Evolutionary conservation across 2,329 filamentous ascomycete genomes (phyloP).

Genomic region (Dactylellina drechsleri): DNA sequence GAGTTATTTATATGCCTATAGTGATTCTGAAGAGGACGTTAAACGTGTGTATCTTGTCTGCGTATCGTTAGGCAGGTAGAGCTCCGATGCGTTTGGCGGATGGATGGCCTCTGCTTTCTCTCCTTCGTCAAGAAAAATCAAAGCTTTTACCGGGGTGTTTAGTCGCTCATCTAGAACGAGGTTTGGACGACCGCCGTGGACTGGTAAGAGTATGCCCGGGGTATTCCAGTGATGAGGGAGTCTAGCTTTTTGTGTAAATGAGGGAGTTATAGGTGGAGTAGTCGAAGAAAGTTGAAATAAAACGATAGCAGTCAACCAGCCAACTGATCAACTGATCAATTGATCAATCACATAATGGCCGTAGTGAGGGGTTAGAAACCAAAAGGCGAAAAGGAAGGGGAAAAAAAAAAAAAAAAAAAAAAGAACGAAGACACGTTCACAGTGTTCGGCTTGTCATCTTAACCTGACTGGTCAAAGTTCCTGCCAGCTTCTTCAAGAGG

Average conservation of each 20-base stretch:
- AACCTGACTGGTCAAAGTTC: too few species aligned
- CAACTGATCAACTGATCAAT: slow-evolving; percentile 6
- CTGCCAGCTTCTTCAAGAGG: neutral
- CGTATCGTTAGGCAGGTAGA: slow-evolving; percentile 35
- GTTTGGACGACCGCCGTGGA: slow-evolving; percentile 14
- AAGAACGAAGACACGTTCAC: too few species aligned
- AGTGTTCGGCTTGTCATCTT: too few species aligned
- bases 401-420: too few species aligned
- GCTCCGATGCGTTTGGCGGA: slow-evolving; percentile 32
- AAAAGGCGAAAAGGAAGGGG: too few species aligned
- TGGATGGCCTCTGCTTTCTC: slow-evolving; percentile 4
- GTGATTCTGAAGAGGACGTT: neutral
- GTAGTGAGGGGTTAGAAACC: too few species aligned
- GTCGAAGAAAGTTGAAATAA: too few species aligned
- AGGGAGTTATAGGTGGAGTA: slow-evolving; percentile 1
- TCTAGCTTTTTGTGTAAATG: slow-evolving; percentile 1
- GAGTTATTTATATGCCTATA: slow-evolving; percentile 50
- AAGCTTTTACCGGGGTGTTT: slow-evolving; percentile 33
- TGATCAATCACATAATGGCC: slow-evolving; percentile 1
- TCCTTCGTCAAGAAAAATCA: slow-evolving; percentile 23
- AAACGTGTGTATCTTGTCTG: slow-evolving; percentile 12
- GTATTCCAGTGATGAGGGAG: neutral
- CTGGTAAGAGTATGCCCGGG: slow-evolving; percentile 8
- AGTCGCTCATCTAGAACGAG: slow-evolving; percentile 20
- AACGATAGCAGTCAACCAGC: too few species aligned